These are phyloP conservation scores for Spathaspora hagerdaliae DNA, from an alignment of 805 yeast species.

Conservation along the genomic window DNA sequence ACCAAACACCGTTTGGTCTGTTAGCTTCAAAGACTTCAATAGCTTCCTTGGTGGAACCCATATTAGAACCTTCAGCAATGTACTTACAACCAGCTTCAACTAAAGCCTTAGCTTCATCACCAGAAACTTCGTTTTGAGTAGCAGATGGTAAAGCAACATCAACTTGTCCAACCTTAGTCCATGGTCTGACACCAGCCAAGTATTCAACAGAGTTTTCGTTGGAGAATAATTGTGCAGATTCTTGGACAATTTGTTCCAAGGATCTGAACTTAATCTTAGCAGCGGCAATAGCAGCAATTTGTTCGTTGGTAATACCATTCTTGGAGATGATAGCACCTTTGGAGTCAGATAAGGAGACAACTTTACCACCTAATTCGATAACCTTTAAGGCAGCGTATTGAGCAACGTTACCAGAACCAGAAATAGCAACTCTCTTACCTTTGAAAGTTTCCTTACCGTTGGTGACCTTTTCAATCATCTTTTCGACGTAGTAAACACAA, in stretches of 20 bases:
- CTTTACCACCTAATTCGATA: conserved; percentile 94
- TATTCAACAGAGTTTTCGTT: conserved; percentile 59
- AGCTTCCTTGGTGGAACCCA: conserved; percentile 99
- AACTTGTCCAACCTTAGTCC: conserved; percentile 86
- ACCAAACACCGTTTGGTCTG: conserved; percentile 77
- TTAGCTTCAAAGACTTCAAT: conserved; percentile 88
- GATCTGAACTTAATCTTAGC: conserved; percentile 79
- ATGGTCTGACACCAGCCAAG: conserved; percentile 93
- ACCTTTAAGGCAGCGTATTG: conserved; percentile 98
- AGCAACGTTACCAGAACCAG: conserved; percentile 99
- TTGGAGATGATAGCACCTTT: conserved; percentile 81
- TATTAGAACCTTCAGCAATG: conserved; percentile 98
- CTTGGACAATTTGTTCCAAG: conserved; percentile 61
- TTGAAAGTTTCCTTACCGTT: conserved; percentile 83
- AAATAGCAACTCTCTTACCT: conserved; percentile 93
- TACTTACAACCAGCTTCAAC: conserved; percentile 87
- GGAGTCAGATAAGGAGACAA: conserved; percentile 91
- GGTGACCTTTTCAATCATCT: conserved; percentile 93
- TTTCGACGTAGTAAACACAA: conserved; percentile 91
- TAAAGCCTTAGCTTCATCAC: conserved; percentile 93
- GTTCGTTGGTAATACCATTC: conserved; percentile 80
- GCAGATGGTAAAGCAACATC: conserved; percentile 98
- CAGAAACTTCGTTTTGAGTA: conserved; percentile 96
- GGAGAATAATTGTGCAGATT: conserved; percentile 53
- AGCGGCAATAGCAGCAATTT: conserved; percentile 66